Percentiles rank a stretch among this genome's conserved stretches.
These are phyloP conservation scores for Fusarium citri DNA, from an alignment of 2,329 filamentous ascomycete genomes.

Conservation along the genomic window DNA sequence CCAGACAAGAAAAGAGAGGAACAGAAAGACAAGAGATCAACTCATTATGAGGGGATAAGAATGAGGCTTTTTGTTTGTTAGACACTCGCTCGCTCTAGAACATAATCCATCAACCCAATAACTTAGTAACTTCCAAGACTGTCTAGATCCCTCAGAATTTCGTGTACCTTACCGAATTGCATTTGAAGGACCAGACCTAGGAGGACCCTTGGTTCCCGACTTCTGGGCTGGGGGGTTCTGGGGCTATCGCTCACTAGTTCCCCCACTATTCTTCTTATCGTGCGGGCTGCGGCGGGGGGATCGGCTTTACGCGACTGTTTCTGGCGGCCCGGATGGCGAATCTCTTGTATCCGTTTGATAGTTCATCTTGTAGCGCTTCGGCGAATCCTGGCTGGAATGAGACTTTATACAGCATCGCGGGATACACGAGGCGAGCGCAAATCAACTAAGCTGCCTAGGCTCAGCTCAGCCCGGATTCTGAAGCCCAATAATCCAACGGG, in stretches of 20 bases:
- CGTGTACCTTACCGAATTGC: slow-evolving; percentile 16
- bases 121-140: slow-evolving; percentile 5
- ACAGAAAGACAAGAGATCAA: background rate
- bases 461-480: slow-evolving; percentile 7
- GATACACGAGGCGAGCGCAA: slow-evolving; percentile 32
- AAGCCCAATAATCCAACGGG: slow-evolving; percentile 31
- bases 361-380: slow-evolving; percentile 22
- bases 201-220: slow-evolving; percentile 24
- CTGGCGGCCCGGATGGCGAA: slow-evolving; percentile 23
- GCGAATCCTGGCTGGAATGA: slow-evolving; percentile 36
- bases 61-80: slow-evolving; percentile 18
- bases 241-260: slow-evolving; percentile 10
- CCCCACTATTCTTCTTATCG: slow-evolving; percentile 32
- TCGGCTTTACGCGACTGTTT: slow-evolving; percentile 25
- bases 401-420: slow-evolving; percentile 22
- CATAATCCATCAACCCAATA: slow-evolving; percentile 12
- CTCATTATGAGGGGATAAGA: background rate
- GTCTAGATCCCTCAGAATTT: slow-evolving; percentile 24
- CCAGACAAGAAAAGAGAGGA: slow-evolving; percentile 7
- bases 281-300: slow-evolving; percentile 27
- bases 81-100: slow-evolving; percentile 24
- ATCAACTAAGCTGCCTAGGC: background rate
- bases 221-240: slow-evolving; percentile 9
- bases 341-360: slow-evolving; percentile 22
- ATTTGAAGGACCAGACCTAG: slow-evolving; percentile 7